Conservation (phyloP, 2,329 filamentous ascomycete species). For the Fusarium anthophilum region DNA sequence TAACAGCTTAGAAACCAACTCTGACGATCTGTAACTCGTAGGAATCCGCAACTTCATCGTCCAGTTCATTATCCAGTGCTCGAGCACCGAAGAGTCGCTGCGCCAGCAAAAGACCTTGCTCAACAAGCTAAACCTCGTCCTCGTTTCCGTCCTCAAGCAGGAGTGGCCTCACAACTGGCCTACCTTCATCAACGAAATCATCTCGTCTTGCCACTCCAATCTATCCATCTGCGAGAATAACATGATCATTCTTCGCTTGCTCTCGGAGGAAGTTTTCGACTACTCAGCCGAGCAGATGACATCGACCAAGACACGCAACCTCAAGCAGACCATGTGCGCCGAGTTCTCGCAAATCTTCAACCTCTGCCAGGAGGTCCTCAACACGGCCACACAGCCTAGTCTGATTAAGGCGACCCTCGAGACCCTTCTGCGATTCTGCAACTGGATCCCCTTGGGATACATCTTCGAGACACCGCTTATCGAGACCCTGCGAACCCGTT, state of each 20-base stretch:
- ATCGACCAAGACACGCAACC: conserved; percentile 93
- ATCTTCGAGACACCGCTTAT: conserved; percentile 99
- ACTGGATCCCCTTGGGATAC: conserved; percentile 98
- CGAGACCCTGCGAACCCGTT: conserved; percentile 90
- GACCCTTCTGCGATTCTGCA: conserved; percentile 94
- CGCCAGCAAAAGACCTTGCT: conserved; percentile 86
- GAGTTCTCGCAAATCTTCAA: conserved; percentile 99
- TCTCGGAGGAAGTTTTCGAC: conserved; percentile 99
- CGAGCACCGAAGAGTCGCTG: conserved; percentile 87
- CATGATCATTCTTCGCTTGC: conserved; percentile 94
- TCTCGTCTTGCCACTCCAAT: conserved; percentile 93
- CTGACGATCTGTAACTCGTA: conserved; percentile 49
- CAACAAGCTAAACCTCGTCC: conserved; percentile 97
- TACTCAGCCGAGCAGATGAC: conserved; percentile 99
- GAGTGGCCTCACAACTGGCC: conserved; percentile 99
- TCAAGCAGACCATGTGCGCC: conserved; percentile 98
- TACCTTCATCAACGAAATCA: conserved; percentile 99
- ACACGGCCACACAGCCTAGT: conserved; percentile 86
- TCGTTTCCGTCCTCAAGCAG: conserved; percentile 97
- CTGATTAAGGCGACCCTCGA: conserved; percentile 97
- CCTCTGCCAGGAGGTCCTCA: conserved; percentile 94
- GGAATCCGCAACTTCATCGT: conserved; percentile 99
- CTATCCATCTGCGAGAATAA: conserved; percentile 99
- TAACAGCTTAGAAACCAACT: background rate
- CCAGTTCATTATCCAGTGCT: conserved; percentile 96